These are phyloP conservation scores for Clonostachys rosea DNA, from an alignment of 2,329 filamentous ascomycete species.

Conservation along the genomic window DNA sequence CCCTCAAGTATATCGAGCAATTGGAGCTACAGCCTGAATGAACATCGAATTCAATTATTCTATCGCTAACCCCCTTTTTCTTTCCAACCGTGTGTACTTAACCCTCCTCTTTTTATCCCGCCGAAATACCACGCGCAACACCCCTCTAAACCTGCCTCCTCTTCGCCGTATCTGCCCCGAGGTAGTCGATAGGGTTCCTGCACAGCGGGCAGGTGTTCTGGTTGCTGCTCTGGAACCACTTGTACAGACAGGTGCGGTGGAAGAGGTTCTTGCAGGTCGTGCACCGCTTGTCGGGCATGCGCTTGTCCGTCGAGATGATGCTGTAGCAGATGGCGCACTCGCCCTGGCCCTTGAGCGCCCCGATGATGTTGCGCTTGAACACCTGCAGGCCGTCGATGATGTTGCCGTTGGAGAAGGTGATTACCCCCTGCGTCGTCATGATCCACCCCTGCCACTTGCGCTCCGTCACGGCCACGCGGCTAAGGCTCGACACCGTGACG, in stretches of 20 bases:
- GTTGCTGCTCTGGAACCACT: conserved; percentile 95
- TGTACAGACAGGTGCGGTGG: conserved; percentile 84
- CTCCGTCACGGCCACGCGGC: conserved; percentile 82
- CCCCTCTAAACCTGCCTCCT: conserved; percentile 18
- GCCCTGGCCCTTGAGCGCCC: conserved; percentile 84
- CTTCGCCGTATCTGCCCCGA: conserved; percentile 32
- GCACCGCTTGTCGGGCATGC: conserved; percentile 88
- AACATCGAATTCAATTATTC: conserved; percentile 3
- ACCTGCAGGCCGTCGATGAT: conserved; percentile 82
- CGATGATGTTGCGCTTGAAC: conserved; percentile 82
- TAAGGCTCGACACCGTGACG: conserved; percentile 71
- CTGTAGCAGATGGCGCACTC: conserved; percentile 98
- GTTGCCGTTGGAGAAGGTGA: conserved; percentile 86
- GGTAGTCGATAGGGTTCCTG: conserved; percentile 75
- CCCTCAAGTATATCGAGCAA: not conserved
- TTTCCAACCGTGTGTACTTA: not conserved
- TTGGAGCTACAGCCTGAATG: not conserved
- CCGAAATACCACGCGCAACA: not conserved
- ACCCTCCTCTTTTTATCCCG: not conserved
- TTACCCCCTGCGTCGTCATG: conserved; percentile 82
- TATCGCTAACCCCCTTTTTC: conserved; percentile 2
- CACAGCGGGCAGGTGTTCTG: conserved; percentile 90
- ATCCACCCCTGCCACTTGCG: conserved; percentile 93
- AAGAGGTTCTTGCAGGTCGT: conserved; percentile 91
- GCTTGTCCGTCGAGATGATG: conserved; percentile 83